These are phyloP conservation scores for Calonectria multiphialidica DNA, from an alignment of 2,329 filamentous ascomycete genomes.

Conservation along the genomic window DNA sequence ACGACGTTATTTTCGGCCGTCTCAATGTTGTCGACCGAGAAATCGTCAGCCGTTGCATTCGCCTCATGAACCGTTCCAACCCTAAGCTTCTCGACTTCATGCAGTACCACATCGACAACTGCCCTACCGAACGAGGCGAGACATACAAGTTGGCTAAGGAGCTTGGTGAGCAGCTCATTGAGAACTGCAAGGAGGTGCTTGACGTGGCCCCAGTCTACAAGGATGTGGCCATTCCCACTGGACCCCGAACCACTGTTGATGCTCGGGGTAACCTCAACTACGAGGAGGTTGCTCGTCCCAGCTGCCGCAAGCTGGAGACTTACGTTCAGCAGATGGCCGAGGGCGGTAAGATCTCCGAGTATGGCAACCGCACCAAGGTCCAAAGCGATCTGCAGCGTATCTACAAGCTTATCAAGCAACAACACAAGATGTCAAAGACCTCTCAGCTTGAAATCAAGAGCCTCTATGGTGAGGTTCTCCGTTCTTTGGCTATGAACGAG, in stretches of 20 bases:
- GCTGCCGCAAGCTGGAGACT: constrained; percentile 96
- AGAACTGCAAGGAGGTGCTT: constrained; percentile 96
- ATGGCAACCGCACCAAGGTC: constrained; percentile 97
- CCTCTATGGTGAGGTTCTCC: constrained; percentile 93
- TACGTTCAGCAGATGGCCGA: constrained; percentile 99
- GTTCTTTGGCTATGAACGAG: constrained; percentile 97
- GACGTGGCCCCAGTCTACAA: constrained; percentile 90
- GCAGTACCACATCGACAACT: constrained; percentile 99
- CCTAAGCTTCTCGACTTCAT: constrained; percentile 97
- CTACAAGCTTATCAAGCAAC: constrained; percentile 98
- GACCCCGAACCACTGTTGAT: constrained; percentile 92
- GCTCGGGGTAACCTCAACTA: constrained; percentile 93
- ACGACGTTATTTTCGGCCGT: constrained; percentile 97
- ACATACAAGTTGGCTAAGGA: constrained; percentile 98
- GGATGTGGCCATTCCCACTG: constrained; percentile 93
- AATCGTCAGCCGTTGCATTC: constrained; percentile 98
- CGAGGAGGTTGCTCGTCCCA: constrained; percentile 85
- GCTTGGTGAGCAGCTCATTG: constrained; percentile 91
- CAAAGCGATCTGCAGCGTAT: constrained; percentile 95
- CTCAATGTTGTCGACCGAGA: constrained; percentile 94
- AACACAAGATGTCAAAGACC: constrained; percentile 96
- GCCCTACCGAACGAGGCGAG: constrained; percentile 94
- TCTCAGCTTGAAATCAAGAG: constrained; percentile 97
- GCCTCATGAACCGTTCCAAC: constrained; percentile 99
- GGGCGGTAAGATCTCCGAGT: constrained; percentile 97